Base-by-base conservation (phyloP, 1,284 basidiomycete species). In the Singerocomus inundabilis region DNA sequence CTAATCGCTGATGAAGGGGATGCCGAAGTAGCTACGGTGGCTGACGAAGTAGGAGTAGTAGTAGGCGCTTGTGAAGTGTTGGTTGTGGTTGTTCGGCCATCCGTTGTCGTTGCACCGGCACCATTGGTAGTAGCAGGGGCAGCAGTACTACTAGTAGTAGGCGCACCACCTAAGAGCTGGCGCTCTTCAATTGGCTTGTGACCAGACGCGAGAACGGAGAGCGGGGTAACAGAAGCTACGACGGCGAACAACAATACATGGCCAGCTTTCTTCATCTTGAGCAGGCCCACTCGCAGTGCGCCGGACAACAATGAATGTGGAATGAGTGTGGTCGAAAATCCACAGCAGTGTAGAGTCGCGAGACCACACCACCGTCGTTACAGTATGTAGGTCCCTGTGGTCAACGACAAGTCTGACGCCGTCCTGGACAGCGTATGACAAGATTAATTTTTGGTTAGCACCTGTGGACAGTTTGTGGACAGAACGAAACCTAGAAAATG, bases 181-280 rank as follows among this genome's bases (percentile, higher is more conserved):
- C 40, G 60, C 16, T 50, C 55, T 35, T 57, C 51, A 34, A 70
- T 59, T 34, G 57, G 57, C 38, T 63, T 56, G 41, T 58, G 49
- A 34, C 49, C 54, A 29, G 59, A 60, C 21, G 61, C 64, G 48
- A 62, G 49, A 33, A 58, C 56, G 43, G 64, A 63, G 49, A 69
- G 52, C 16, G 69, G 48, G 39, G 66, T 33, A 47, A 59, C 66
- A 35, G 64, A 68, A 10, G 61, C 54, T 29, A 60, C 55, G 40
- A 58, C 42, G 37, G 67, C 60, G 29, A 75, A 37, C 29, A 66
- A 40, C 36, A 74, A 53, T 40, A 60, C 61, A 28, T 54, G 59
- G 16, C 47, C 52, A 43, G 59, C 29, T 46, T 44, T 55, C 60
- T 57, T 70, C 64, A 70, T 70, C 45, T 24, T 51, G 48, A 39